Evolutionary conservation across 192 early-diverging fungal species (phyloP).

Genomic region (Coemansia sp.): DNA sequence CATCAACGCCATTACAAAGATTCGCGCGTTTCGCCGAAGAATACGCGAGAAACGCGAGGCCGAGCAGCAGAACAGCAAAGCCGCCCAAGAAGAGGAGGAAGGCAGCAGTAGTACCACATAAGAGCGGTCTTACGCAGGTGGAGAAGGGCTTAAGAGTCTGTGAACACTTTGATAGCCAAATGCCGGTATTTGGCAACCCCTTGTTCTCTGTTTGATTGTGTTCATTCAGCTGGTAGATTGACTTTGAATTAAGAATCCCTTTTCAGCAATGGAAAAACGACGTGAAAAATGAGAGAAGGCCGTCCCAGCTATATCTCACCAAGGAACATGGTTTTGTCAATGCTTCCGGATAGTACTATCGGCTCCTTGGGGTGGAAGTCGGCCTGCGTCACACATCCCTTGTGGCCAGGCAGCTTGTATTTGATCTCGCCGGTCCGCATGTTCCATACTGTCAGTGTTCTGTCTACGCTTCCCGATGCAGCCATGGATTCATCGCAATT

Average conservation of each 20-base stretch:
- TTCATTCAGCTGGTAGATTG: neutral
- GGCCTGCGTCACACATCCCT: conserved; percentile 89
- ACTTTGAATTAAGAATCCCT: neutral
- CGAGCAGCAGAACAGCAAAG: conserved; percentile 7
- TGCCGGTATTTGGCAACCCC: no score
- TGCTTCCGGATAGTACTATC: conserved; percentile 80
- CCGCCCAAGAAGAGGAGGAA: neutral
- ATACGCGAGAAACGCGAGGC: conserved; percentile 38
- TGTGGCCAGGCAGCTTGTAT: conserved; percentile 95
- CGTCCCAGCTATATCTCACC: conserved; percentile 68
- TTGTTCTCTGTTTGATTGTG: neutral
- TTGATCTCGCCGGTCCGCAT: conserved; percentile 72
- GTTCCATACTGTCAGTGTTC: conserved; percentile 91
- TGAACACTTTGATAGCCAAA: no score
- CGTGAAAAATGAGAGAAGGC: neutral
- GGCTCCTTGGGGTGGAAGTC: conserved; percentile 91
- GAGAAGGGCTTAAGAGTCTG: no score
- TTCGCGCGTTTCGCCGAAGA: conserved; percentile 41
- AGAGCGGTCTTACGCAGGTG: no score
- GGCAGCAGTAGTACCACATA: conserved; percentile 5
- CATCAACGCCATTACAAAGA: conserved; percentile 48
- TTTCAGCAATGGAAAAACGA: neutral
- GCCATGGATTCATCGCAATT: conserved; percentile 81
- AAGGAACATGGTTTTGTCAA: conserved; percentile 85
- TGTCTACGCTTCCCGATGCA: conserved; percentile 82